Base-by-base conservation (phyloP, 441 rosid species). In the Euphorbia corollata region DNA sequence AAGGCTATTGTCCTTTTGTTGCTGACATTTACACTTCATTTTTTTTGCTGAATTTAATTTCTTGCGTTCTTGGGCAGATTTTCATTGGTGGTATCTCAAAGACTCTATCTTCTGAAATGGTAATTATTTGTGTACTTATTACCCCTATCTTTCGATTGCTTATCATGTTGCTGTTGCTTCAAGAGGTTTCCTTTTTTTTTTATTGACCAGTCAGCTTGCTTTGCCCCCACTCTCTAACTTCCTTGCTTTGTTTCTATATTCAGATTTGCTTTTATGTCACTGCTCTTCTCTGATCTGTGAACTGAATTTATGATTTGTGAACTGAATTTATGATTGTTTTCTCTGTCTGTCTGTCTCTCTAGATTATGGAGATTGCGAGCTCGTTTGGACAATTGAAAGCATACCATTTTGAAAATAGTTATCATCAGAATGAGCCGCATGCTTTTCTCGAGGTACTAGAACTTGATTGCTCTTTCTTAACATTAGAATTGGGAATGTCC, bases 31-130 rank as follows among this genome's bases (percentile, higher is more conserved):
- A 18, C 22, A 61, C 50, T 64, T 20, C 55, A 39, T 63, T 68
- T 39, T 57, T 63, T 61, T 34, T 27, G 1, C 62, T 61, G 22
- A 36, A 8, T 48, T 27, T 4, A 47, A 16, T 48, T 6, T 20
- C 39, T 13, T 59, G 67, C 53, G 32, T 66, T 75, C 18, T 71
- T 74, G 74, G 41, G 81, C 94, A 94, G 98, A 86, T 94, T 69
- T 91, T 94, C 75, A 53, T 94, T 64, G 97, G 97, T 59, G 97
- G 98, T 77, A 83, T 94, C 74, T 83, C 99, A 34, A 83, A 77
- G 71, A 76, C 71, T 65, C 76, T 91, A 66, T 78, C 98, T 59
- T 78, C 97, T 70, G 75, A 91, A 78, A 86, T 88, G 99, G 99
- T 91, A 91, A 80, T 68, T 62, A 74, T 45, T 9, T 53, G 53